phyloP scores from a whole-genome alignment of 768 basidiomycete genomes.

The Phlebiopsis gigantea region DNA sequence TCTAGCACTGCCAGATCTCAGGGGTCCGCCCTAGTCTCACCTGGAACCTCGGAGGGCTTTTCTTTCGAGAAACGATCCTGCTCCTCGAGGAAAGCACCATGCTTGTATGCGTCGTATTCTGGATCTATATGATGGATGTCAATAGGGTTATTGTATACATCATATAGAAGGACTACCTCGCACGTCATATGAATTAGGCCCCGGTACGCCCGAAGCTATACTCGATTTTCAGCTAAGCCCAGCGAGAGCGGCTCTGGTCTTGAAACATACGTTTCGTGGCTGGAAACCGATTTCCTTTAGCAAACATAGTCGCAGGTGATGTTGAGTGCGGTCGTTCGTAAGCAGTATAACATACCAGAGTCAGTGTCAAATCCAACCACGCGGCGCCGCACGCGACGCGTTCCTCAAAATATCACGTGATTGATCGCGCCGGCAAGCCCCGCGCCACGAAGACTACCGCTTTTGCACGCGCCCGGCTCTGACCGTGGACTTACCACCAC shows the following conservation, averaged over 20 bases:
- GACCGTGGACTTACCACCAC: too few relatives aligned
- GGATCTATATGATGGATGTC: slow-evolving; percentile 28
- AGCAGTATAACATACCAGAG: too few relatives aligned
- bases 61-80: slow-evolving; percentile 46
- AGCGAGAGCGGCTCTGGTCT: background rate
- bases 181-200: slow-evolving; percentile 44
- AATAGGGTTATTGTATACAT: background rate
- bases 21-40: slow-evolving; percentile 24
- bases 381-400: too few relatives aligned
- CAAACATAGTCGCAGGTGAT: slow-evolving; percentile 5
- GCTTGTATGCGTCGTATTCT: slow-evolving; percentile 46
- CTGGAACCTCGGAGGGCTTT: slow-evolving; percentile 35
- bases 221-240: background rate
- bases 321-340: too few relatives aligned
- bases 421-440: background rate
- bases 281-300: slow-evolving; percentile 7
- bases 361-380: too few relatives aligned
- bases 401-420: background rate
- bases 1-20: background rate
- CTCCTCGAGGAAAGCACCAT: slow-evolving; percentile 55
- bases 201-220: slow-evolving; percentile 46
- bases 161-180: slow-evolving; percentile 27
- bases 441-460: background rate
- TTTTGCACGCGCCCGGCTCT: too few relatives aligned
- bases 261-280: slow-evolving; percentile 1